Evolutionary conservation across 345 rosid species (phyloP).

Genomic region (Erysimum cheiranthoides): DNA sequence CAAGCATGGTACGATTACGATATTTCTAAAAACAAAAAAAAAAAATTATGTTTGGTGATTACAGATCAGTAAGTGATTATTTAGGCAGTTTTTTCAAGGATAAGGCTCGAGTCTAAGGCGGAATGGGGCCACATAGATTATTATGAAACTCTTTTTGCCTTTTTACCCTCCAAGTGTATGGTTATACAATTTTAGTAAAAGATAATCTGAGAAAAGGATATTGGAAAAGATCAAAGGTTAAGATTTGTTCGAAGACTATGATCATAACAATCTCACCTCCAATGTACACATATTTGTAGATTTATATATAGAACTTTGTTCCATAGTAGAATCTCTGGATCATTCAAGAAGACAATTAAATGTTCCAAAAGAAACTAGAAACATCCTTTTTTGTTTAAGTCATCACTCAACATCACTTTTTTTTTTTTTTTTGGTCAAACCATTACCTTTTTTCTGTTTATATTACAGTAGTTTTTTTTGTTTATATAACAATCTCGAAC

Average conservation of each 20-base stretch:
- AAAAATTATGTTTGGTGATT: no score
- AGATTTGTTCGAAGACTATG: slow-evolving; percentile 4
- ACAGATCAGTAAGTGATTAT: no score
- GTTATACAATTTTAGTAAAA: not conserved
- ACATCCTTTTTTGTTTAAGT: slow-evolving; percentile 31
- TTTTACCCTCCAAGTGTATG: slow-evolving; percentile 31
- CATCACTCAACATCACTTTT: slow-evolving; percentile 14
- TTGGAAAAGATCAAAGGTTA: slow-evolving; percentile 2
- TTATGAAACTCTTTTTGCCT: not conserved
- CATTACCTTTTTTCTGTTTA: no score
- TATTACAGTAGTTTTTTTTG: not conserved
- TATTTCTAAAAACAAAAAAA: no score
- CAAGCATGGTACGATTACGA: no score
- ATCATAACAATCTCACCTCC: slow-evolving; percentile 1
- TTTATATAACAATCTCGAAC: slow-evolving; percentile 27
- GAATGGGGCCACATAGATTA: slow-evolving; percentile 16
- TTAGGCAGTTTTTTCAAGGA: not conserved
- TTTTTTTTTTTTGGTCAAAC: no score
- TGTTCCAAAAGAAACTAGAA: slow-evolving; percentile 39
- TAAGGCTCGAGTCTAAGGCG: not conserved
- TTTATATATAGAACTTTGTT: not conserved
- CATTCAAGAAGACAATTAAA: slow-evolving; percentile 29
- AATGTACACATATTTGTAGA: not conserved
- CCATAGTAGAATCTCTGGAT: slow-evolving; percentile 24
- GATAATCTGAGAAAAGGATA: not conserved